A percentile compares a stretch with the other conserved stretches of the same genome.
These are phyloP conservation scores for Geoglossum glabrum DNA, from an alignment of 495 filamentous ascomycete genomes.

Conservation along the genomic window DNA sequence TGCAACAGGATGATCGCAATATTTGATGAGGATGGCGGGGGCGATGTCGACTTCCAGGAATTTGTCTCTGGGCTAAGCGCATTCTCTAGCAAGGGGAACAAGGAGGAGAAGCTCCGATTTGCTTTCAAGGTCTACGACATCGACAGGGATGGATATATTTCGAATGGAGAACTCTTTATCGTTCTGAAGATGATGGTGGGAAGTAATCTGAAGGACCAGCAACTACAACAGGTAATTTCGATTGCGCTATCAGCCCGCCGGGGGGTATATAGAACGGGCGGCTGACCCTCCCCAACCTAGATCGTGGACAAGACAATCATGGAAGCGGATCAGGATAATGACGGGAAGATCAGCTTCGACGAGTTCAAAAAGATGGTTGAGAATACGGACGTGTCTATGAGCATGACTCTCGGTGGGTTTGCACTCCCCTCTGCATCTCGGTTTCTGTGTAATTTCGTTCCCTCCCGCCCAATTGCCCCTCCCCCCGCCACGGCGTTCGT, in stretches of 20 bases:
- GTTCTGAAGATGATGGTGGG: slow-evolving; percentile 99
- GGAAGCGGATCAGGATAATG: slow-evolving; percentile 90
- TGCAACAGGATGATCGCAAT: slow-evolving; percentile 83
- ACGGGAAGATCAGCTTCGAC: slow-evolving; percentile 98
- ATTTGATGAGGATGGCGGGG: slow-evolving; percentile 96
- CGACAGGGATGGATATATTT: slow-evolving; percentile 95
- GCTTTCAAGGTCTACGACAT: slow-evolving; percentile 99
- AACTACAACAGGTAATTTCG: slow-evolving; percentile 59
- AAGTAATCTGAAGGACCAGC: slow-evolving; percentile 96
- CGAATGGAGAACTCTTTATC: slow-evolving; percentile 97
- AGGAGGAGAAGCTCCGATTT: slow-evolving; percentile 94
- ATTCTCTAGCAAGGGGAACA: slow-evolving; percentile 94
- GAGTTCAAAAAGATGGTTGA: slow-evolving; percentile 99
- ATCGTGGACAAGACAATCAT: slow-evolving; percentile 99
- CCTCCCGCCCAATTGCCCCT: not conserved
- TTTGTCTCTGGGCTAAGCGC: slow-evolving; percentile 92
- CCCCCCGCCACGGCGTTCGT: not conserved
- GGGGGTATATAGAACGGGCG: not conserved
- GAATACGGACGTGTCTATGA: slow-evolving; percentile 91
- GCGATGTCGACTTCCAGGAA: slow-evolving; percentile 97
- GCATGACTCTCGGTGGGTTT: slow-evolving; percentile 82
- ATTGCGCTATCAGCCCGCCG: not conserved
- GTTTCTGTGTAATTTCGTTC: not conserved
- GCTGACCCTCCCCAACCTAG: slow-evolving; percentile 9
- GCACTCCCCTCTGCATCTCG: not conserved